Evolutionary conservation across 441 rosid species (phyloP).

Genomic region (Erodium trifolium): DNA sequence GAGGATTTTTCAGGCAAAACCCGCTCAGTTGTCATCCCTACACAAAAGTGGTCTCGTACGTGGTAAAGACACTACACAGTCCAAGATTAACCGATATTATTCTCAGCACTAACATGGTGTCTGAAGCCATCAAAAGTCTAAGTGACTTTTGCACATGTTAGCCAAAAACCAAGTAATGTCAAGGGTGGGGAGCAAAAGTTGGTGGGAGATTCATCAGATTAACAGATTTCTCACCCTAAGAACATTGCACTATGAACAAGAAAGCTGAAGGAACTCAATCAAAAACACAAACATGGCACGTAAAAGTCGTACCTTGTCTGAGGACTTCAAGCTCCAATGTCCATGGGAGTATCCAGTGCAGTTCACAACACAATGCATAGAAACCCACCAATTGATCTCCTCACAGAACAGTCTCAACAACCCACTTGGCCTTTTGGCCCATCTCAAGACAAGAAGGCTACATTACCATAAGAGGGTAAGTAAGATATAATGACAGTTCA

Average conservation of each 20-base stretch:
- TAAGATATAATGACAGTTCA: not conserved
- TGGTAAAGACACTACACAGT: not conserved
- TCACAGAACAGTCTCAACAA: not conserved
- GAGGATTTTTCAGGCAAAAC: too few relatives aligned
- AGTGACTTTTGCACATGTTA: not conserved
- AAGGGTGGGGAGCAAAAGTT: constrained; percentile 5
- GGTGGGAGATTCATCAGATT: not conserved
- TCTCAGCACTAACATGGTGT: not conserved
- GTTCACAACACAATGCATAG: not conserved
- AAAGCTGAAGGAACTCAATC: not conserved
- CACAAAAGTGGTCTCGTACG: not conserved
- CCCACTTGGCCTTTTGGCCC: constrained; percentile 1
- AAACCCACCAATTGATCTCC: not conserved
- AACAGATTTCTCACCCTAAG: not conserved
- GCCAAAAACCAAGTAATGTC: constrained; percentile 4
- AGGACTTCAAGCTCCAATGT: not conserved
- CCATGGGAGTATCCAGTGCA: constrained; percentile 5
- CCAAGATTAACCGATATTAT: not conserved
- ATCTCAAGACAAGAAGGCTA: not conserved
- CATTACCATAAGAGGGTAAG: not conserved
- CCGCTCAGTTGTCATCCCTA: too few relatives aligned
- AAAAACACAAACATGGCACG: not conserved
- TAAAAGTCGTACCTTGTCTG: constrained; percentile 1
- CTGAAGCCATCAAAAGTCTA: not conserved
- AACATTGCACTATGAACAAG: constrained; percentile 4